Conservation (phyloP, 139 green algal species). For the Limnomonas spitsbergensis region DNA sequence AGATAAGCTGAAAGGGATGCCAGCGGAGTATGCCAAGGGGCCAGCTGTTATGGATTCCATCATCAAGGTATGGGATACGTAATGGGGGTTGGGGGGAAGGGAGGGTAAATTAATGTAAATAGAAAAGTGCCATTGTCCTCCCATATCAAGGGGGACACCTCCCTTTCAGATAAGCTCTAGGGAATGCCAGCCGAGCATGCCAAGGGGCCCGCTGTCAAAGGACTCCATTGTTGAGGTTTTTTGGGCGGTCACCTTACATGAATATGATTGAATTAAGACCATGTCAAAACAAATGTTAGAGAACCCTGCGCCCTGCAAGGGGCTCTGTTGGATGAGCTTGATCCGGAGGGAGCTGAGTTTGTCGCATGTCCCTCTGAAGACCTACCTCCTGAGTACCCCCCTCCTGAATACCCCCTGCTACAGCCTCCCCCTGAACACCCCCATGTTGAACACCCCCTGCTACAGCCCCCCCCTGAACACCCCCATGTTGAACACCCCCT, state of each 20-base stretch:
- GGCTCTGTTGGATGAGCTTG: not conserved
- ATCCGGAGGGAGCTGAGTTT: not conserved
- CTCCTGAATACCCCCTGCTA: no score
- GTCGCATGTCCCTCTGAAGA: no score
- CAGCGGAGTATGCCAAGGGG: conserved; percentile 24
- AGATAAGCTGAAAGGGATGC: conserved; percentile 12
- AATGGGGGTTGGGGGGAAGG: no score
- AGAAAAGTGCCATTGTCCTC: no score
- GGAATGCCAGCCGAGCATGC: conserved; percentile 21
- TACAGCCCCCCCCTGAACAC: no score
- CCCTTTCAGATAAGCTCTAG: conserved; percentile 19
- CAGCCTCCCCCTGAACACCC: no score
- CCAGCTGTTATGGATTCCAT: conserved; percentile 60
- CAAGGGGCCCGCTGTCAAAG: conserved; percentile 34
- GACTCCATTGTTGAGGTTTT: conserved; percentile 74
- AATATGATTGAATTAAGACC: no score
- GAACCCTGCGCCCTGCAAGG: not conserved
- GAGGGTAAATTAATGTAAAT: no score
- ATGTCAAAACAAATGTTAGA: conserved; percentile 1
- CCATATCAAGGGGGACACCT: conserved; percentile 32
- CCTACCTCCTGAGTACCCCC: no score
- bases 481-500: no score
- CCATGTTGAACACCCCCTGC: no score
- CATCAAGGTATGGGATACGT: conserved; percentile 57
- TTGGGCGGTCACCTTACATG: no score